Evolutionary conservation across 371 early-diverging fungal species (phyloP).

Genomic region (Circinella umbellata): DNA sequence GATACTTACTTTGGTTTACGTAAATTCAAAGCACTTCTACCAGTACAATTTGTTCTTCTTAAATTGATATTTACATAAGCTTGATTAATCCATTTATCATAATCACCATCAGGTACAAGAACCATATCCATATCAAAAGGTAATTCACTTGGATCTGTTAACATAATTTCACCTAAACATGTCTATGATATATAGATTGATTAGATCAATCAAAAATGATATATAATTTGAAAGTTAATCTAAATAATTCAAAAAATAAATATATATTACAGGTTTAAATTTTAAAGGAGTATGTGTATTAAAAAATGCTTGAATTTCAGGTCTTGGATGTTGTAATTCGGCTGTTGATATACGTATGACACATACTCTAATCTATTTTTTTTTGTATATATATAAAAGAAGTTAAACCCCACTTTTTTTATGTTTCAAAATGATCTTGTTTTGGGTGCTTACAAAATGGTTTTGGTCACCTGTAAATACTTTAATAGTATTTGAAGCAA

Average conservation of each 20-base stretch:
- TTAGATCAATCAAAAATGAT: too few relatives aligned
- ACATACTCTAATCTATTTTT: conserved; percentile 53
- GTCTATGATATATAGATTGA: conserved; percentile 38
- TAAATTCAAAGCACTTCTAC: conserved; percentile 66
- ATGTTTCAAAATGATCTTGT: not conserved
- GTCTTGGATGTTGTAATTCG: conserved; percentile 53
- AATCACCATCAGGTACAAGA: conserved; percentile 67
- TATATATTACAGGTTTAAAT: conserved; percentile 52
- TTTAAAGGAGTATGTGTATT: conserved; percentile 43
- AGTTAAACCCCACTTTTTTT: too few relatives aligned
- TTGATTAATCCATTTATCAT: conserved; percentile 56
- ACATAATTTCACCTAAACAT: conserved; percentile 57
- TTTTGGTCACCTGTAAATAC: conserved; percentile 69
- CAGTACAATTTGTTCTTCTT: conserved; percentile 65
- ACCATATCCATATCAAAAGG: conserved; percentile 67
- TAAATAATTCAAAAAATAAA: too few relatives aligned
- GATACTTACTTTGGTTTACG: conserved; percentile 61
- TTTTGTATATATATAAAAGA: too few relatives aligned
- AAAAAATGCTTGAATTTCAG: conserved; percentile 53
- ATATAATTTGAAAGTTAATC: too few relatives aligned
- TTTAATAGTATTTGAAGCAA: conserved; percentile 60
- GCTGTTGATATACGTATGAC: conserved; percentile 57
- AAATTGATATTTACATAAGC: conserved; percentile 70
- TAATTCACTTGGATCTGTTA: conserved; percentile 63
- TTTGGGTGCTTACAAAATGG: conserved; percentile 47